Evolutionary conservation across 2,329 filamentous ascomycete species (phyloP).

Genomic region (Grosmannia serpens): DNA sequence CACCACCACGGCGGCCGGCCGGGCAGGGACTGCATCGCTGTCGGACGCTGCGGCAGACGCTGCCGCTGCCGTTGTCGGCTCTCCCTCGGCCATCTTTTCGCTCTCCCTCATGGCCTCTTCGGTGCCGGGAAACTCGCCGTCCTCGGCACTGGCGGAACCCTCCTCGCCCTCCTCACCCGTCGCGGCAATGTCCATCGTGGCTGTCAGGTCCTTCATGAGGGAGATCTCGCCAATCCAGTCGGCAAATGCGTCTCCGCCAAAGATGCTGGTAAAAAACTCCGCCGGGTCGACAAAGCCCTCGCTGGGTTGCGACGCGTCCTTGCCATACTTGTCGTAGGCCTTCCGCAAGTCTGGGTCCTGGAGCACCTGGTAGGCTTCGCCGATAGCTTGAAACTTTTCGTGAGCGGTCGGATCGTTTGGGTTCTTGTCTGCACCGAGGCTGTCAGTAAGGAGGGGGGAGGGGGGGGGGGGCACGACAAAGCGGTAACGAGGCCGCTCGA

Average conservation of each 20-base stretch:
- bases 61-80: conserved; percentile 30
- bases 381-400: conserved; percentile 84
- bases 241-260: conserved; percentile 88
- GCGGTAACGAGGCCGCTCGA: neutral
- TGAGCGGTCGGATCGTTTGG: conserved; percentile 90
- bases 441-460: neutral
- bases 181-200: conserved; percentile 97
- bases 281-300: conserved; percentile 91
- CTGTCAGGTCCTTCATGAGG: conserved; percentile 95
- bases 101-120: conserved; percentile 46
- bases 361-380: conserved; percentile 67
- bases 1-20: conserved; percentile 26
- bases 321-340: conserved; percentile 94
- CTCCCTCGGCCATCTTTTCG: conserved; percentile 27
- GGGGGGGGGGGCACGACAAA: neutral
- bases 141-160: conserved; percentile 29
- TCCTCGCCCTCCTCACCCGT: conserved; percentile 51
- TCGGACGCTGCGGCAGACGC: conserved; percentile 19
- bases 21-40: conserved; percentile 12
- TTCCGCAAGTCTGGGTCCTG: conserved; percentile 78
- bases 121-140: conserved; percentile 44
- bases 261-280: conserved; percentile 98
- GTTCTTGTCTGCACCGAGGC: conserved; percentile 66
- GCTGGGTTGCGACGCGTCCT: conserved; percentile 82
- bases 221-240: conserved; percentile 98